Evolutionary conservation across 306 rosid genomes (phyloP), one percentile per base, ranked within the genome.

Genomic region (Acacia crassicarpa): DNA sequence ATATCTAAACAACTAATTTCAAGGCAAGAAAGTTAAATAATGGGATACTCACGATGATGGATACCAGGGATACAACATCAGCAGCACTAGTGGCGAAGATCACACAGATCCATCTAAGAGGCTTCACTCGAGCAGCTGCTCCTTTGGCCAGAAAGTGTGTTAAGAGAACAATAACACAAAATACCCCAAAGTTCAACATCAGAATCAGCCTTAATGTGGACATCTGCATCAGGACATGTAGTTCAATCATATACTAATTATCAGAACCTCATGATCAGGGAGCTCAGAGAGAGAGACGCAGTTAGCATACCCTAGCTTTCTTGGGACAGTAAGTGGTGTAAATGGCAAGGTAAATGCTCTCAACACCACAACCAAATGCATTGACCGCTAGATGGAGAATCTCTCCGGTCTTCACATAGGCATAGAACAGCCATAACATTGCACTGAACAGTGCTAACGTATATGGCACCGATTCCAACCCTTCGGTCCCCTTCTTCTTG

Each of bases 21-120:
- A 33, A 33, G 38, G 38, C 38, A 33, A 5, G 5, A 3, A 0
- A 63, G 5, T 30, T 13, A n/a, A 33, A 33, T 33, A 33, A 33
- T 33, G 5, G 38, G 38, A 25, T 65, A 53, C 90, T 85, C 20
- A 93, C 97, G 41, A 96, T 91, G 74, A 92, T 90, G 79, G 94
- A 89, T 25, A 96, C 61, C 62, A 97, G 98, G 45, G 99, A 97
- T 9, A 93, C 97, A 38, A 96, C 38, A 35, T 5, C 1, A 35
- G 4, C 93, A 79, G 93, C 98, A 79, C 90, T 87, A 65, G 92
- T 91, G 4, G 98, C 84, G 77, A 93, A 92, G 17, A 89, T 86
- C 0, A 94, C 98, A 45, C 96, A 93, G 83, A 96, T 84, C 92
- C 98, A 90, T 69, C 99, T 98, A 61, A 96, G 91, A 87, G 90